phyloP scores from a whole-genome alignment of 2,329 filamentous ascomycete genomes.

The Penicillium sp. region DNA sequence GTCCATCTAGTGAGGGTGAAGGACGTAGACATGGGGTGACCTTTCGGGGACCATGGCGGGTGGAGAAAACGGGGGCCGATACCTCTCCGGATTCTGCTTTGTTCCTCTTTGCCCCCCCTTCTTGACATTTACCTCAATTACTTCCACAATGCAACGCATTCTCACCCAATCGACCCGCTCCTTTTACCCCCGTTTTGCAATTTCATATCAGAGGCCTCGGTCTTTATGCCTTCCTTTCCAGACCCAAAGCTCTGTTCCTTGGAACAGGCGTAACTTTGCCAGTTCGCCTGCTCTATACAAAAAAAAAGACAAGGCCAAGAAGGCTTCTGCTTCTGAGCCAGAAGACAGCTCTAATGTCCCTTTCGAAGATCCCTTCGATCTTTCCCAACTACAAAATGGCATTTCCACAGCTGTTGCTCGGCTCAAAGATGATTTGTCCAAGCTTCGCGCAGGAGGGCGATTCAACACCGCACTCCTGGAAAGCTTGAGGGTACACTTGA shows the following conservation, averaged over 20 bases:
- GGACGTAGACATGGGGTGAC: too few relatives aligned
- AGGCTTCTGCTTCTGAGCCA: constrained; percentile 36
- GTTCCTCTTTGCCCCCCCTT: not conserved
- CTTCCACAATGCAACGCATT: constrained; percentile 18
- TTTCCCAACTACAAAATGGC: constrained; percentile 56
- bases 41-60: too few relatives aligned
- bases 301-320: constrained; percentile 56
- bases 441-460: constrained; percentile 61
- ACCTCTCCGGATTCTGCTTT: not conserved
- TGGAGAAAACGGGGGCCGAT: too few relatives aligned
- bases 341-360: constrained; percentile 30
- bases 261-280: constrained; percentile 39
- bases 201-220: not conserved
- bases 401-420: constrained; percentile 56
- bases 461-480: constrained; percentile 64
- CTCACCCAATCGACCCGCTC: constrained; percentile 5
- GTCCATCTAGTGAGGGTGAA: not conserved
- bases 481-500: constrained; percentile 58
- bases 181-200: not conserved
- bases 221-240: not conserved
- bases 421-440: constrained; percentile 61
- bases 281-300: constrained; percentile 47
- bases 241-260: not conserved
- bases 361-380: constrained; percentile 59
- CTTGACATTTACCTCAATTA: not conserved